Evolutionary conservation across 2,329 filamentous ascomycete species (phyloP).

Genomic region (Phialocephala sp.): DNA sequence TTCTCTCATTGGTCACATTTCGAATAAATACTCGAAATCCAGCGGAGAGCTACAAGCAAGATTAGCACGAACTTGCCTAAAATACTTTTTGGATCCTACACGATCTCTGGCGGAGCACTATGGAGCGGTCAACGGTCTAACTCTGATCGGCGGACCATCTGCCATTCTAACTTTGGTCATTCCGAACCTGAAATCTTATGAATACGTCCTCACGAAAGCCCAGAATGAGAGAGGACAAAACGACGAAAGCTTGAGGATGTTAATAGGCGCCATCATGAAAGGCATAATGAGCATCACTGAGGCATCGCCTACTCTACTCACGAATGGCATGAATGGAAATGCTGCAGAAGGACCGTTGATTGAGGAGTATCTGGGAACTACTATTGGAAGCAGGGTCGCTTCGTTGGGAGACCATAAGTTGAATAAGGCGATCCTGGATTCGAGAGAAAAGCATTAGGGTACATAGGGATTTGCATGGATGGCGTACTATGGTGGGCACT

Average conservation of each 20-base stretch:
- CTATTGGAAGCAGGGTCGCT: constrained; percentile 38
- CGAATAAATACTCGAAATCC: constrained; percentile 78
- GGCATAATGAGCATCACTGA: constrained; percentile 60
- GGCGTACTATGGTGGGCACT: neutral
- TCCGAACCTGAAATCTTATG: constrained; percentile 69
- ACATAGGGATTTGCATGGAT: constrained; percentile 1
- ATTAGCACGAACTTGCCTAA: constrained; percentile 90
- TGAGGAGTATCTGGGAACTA: constrained; percentile 40
- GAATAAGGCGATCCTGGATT: constrained; percentile 40
- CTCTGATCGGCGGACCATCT: constrained; percentile 74
- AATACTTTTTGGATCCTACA: constrained; percentile 86
- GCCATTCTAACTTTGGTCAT: constrained; percentile 68
- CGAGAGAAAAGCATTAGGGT: constrained; percentile 28
- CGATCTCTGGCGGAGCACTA: constrained; percentile 86
- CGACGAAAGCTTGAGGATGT: constrained; percentile 63
- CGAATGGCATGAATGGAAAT: constrained; percentile 36
- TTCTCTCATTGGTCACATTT: constrained; percentile 79
- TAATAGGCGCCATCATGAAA: constrained; percentile 61
- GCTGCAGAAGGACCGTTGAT: constrained; percentile 31
- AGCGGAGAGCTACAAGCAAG: constrained; percentile 86
- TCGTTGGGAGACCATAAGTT: constrained; percentile 37
- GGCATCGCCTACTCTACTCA: constrained; percentile 22
- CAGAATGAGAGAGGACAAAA: constrained; percentile 57
- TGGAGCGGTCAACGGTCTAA: constrained; percentile 82
- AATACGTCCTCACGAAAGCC: constrained; percentile 62